A percentile compares a stretch with the other conserved stretches of the same genome.
These are phyloP conservation scores for Effrenium voratum DNA, from an alignment of 73 alveolate genomes.

Conservation along the genomic window DNA sequence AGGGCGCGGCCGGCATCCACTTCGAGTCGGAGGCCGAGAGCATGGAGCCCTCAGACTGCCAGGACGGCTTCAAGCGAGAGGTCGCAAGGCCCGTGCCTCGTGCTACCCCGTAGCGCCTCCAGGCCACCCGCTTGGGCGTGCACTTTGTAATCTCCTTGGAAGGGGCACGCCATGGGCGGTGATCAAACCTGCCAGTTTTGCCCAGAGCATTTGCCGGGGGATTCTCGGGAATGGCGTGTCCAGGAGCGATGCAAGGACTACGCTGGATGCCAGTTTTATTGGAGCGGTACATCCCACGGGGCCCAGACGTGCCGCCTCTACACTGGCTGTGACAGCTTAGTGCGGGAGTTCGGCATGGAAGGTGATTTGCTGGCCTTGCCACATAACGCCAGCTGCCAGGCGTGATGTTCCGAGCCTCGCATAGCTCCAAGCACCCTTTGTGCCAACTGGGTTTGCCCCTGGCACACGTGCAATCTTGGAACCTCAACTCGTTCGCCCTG, in stretches of 20 bases:
- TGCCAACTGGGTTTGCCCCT: too few relatives aligned
- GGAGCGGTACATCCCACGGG: slow-evolving; percentile 75
- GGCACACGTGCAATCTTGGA: too few relatives aligned
- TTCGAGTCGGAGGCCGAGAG: slow-evolving; percentile 79
- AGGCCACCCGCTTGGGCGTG: too few relatives aligned
- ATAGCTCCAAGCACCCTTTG: not conserved
- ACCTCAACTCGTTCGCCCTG: not conserved
- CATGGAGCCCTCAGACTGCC: slow-evolving; percentile 59
- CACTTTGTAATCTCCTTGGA: too few relatives aligned
- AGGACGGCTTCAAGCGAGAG: slow-evolving; percentile 34
- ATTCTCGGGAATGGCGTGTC: too few relatives aligned
- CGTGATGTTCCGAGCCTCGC: not conserved
- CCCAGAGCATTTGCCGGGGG: too few relatives aligned
- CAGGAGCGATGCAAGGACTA: slow-evolving; percentile 92
- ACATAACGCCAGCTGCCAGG: not conserved
- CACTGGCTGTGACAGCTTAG: slow-evolving; percentile 78
- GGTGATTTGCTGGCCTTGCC: slow-evolving; percentile 57
- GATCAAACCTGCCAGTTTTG: too few relatives aligned
- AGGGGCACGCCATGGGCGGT: too few relatives aligned
- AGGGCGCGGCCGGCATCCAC: slow-evolving; percentile 67
- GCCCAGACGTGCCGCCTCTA: slow-evolving; percentile 75
- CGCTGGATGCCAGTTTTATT: slow-evolving; percentile 35
- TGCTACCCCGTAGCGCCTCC: too few relatives aligned
- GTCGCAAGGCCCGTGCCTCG: not conserved
- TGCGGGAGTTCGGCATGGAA: slow-evolving; percentile 87